These are phyloP conservation scores for Colletotrichum filicis DNA, from an alignment of 2,329 filamentous ascomycete genomes.

Conservation along the genomic window DNA sequence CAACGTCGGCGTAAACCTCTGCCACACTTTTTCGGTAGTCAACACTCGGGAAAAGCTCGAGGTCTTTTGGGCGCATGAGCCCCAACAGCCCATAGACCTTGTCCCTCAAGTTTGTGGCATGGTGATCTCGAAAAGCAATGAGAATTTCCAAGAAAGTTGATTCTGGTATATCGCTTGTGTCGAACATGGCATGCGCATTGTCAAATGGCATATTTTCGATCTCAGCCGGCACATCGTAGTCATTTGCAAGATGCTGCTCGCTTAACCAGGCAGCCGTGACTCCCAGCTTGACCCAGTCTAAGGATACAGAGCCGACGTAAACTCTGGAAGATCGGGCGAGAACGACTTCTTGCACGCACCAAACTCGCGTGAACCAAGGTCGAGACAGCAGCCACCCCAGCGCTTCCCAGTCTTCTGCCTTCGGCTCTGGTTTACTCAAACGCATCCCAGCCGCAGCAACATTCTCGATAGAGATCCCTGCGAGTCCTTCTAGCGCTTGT, in stretches of 20 bases:
- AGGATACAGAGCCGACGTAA: background rate
- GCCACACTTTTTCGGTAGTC: constrained; percentile 5
- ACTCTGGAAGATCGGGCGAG: background rate
- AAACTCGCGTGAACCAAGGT: constrained; percentile 18
- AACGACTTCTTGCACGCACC: constrained; percentile 18
- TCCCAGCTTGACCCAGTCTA: constrained; percentile 5
- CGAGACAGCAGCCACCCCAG: background rate
- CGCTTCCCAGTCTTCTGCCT: background rate
- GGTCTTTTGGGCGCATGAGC: background rate
- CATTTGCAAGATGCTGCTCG: constrained; percentile 5
- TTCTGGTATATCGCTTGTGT: background rate
- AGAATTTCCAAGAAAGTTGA: constrained; percentile 1
- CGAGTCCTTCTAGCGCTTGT: background rate
- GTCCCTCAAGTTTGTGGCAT: constrained; percentile 10
- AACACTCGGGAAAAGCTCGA: background rate
- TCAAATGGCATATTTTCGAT: constrained; percentile 2
- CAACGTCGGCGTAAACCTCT: background rate
- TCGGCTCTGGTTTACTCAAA: too few species aligned
- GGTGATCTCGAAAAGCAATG: constrained; percentile 1
- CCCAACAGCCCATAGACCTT: constrained; percentile 22
- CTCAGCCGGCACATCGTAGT: constrained; percentile 4
- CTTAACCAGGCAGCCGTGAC: constrained; percentile 4
- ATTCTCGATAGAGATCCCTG: background rate
- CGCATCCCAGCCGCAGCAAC: background rate
- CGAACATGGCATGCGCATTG: constrained; percentile 14